Evolutionary conservation across 257 asterid species (phyloP), one percentile per base, ranked within the genome.

Genomic region (Capsicum baccatum): DNA sequence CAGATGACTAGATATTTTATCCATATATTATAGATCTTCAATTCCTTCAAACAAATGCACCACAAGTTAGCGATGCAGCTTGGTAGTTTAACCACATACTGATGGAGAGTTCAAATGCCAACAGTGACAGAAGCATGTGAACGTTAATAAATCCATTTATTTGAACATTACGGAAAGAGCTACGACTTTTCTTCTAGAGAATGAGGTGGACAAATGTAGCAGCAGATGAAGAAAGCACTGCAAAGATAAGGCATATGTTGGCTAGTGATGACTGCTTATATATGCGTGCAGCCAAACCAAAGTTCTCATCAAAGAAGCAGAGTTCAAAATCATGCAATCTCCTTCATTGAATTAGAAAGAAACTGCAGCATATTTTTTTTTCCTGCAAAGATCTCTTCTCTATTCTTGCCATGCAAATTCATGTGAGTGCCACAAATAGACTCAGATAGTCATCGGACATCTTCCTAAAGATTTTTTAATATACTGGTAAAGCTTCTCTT

Each of bases 181-280:
- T 50, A 52, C 26, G 47, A 74, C 62, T 74, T 74, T 19, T 50
- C 60, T 26, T 12, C 81, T 26, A 21, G 47, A 74, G 62, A 74
- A 74, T 50, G 7, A 21, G 81, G 21, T 1, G 21, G 21, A 50
- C n/a, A 48, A 50, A 19, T 3, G 5, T 48, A 74, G 44, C 12
- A 6, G 47, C 62, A 50, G 8, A 13, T 13, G n/a, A 50, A 74
- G 21, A 74, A 50, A 21, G 81, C 35, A 42, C 62, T 50, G 62
- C 80, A 74, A 74, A 13, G 5, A 50, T 12, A 50, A 74, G 81
- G 62, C 6, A 52, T 50, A 74, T 0, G 47, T n/a, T 74, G 62
- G 81, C 47, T 74, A 52, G 19, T 74, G 80, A 74, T 50, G 19
- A 2, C 62, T 50, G 47, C 81, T 21, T 74, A 21, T 33, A 74